Conservation (phyloP, 805 yeast species). For the Hanseniaspora singularis region DNA sequence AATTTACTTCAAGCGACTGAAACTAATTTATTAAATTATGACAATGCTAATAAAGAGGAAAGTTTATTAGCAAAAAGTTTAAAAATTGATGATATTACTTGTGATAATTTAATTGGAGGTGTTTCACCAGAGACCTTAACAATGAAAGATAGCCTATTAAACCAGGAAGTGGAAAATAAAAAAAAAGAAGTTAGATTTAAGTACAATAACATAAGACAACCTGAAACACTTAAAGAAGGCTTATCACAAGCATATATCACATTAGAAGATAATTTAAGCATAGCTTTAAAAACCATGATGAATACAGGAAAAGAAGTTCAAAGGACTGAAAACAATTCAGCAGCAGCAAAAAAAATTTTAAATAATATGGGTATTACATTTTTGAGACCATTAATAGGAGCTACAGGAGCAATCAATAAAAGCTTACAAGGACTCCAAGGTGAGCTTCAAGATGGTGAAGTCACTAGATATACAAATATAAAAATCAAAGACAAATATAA, state of each 20-base stretch:
- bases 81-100: conserved; percentile 18
- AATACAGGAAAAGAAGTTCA: conserved; percentile 51
- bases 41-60: conserved; percentile 22
- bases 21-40: conserved; percentile 33
- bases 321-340: conserved; percentile 53
- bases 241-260: conserved; percentile 61
- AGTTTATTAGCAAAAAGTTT: background rate
- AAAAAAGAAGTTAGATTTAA: too few relatives aligned
- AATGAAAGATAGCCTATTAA: conserved; percentile 18
- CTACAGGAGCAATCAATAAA: conserved; percentile 78
- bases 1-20: conserved; percentile 68
- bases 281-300: conserved; percentile 53
- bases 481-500: conserved; percentile 52
- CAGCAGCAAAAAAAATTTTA: conserved; percentile 54
- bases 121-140: conserved; percentile 22
- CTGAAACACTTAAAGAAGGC: conserved; percentile 59
- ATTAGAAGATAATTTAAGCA: conserved; percentile 50
- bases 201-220: conserved; percentile 84
- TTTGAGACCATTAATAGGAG: conserved; percentile 79
- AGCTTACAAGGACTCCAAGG: conserved; percentile 75
- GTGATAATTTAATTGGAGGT: conserved; percentile 19
- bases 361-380: conserved; percentile 70
- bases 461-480: conserved; percentile 38
- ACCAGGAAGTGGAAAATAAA: conserved; percentile 23
- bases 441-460: conserved; percentile 50